phyloP scores from a whole-genome alignment of 1,284 basidiomycete species.

The Pseudozyma sp. region DNA sequence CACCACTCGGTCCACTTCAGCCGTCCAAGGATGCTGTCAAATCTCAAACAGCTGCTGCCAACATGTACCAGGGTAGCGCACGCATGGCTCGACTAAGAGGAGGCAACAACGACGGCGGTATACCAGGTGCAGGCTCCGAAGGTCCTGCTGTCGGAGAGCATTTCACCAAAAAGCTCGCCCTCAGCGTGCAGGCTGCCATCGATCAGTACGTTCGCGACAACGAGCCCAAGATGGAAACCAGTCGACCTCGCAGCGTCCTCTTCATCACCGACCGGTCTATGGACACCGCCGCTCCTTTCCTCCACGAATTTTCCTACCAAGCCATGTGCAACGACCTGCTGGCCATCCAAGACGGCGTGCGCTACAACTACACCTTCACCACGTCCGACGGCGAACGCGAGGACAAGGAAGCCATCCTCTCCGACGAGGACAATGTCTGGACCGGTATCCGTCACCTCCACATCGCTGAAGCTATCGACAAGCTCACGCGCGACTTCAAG shows the following conservation, averaged over 20 bases:
- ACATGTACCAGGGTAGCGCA: constrained; percentile 50
- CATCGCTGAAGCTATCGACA: constrained; percentile 97
- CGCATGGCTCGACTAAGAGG: constrained; percentile 54
- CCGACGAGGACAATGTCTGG: constrained; percentile 91
- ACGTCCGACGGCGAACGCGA: constrained; percentile 77
- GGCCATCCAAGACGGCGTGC: constrained; percentile 80
- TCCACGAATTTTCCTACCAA: constrained; percentile 99
- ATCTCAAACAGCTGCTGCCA: constrained; percentile 47
- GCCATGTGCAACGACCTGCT: constrained; percentile 97
- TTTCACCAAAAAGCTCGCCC: constrained; percentile 62
- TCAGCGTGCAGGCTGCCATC: constrained; percentile 54
- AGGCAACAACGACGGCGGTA: constrained; percentile 19
- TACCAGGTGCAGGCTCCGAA: constrained; percentile 15
- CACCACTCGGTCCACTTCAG: constrained; percentile 80
- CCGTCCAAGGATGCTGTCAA: constrained; percentile 50
- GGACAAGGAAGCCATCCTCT: constrained; percentile 84
- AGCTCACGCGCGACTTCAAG: constrained; percentile 93
- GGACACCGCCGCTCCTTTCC: constrained; percentile 88
- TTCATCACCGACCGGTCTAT: constrained; percentile 95
- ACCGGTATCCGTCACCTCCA: constrained; percentile 92
- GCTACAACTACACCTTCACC: constrained; percentile 78
- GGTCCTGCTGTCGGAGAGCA: constrained; percentile 44
- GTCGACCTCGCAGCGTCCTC: constrained; percentile 81
- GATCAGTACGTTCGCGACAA: constrained; percentile 53
- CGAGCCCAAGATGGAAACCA: constrained; percentile 75